Base-by-base conservation (phyloP, 352 stramenopile species). In the Pythium apleroticum region DNA sequence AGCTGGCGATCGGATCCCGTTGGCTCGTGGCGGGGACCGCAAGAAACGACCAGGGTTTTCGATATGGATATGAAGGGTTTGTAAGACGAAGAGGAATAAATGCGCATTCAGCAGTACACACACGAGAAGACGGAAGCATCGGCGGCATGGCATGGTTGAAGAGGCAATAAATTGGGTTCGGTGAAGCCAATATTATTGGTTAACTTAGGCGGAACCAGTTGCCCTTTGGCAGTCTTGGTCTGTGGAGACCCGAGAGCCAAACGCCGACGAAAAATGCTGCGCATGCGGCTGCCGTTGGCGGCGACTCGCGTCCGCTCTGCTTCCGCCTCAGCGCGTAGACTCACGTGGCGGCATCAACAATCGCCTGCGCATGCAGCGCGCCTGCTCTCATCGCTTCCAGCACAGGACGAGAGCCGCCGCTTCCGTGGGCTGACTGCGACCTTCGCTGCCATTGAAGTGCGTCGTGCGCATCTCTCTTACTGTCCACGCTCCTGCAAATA, bases 381-480 rank as follows among this genome's bases (percentile, higher is more conserved):
- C 52, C 25, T 15, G 35, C 55, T 50, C 25, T 50, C 55, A 31
- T 31, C 35, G 17, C 12, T 43, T n/a, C 22, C 48, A 54, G 48
- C 20, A 33, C 11, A 54, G 33, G 20, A 60, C 9, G 22, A 57
- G 2, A 33, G 33, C 39, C 46, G 20, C 53, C 37, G 33, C 15
- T 90, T 89, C 52, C 62, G 70, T 25, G 58, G 71, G 27, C 74
- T 91, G 1, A 75, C 77, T 3, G 63, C 57, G 46, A 86, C 73
- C 8, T 89, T 91, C 50, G 56, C 74, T 19, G 72, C 72, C 9
- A 72, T 91, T 28, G 80, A 91, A 72, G 82, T 80, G 60, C 33
- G 52, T 68, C 45, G 14, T 10, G 63, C 50, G 19, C 11, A 7
- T 22, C 39, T 27, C 15, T 7, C 17, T 49, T 7, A 20, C 17